Conservation (phyloP, 805 yeast species). For the Sugiyamaella lignohabitans region DNA sequence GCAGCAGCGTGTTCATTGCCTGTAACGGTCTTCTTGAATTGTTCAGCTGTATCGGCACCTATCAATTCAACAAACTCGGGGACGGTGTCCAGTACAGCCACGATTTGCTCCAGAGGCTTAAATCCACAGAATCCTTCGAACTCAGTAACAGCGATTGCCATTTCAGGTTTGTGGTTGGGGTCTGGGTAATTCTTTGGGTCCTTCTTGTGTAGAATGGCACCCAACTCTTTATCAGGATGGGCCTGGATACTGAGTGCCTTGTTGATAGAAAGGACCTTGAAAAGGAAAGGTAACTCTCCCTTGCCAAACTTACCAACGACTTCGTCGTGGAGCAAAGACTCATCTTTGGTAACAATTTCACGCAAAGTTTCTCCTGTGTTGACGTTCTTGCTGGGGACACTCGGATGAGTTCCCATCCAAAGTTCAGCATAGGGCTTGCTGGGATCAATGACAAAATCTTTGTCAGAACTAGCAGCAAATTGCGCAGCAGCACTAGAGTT, state of each 20-base stretch:
- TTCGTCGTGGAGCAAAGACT: slow-evolving; percentile 47
- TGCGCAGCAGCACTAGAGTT: slow-evolving; percentile 80
- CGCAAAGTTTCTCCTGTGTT: slow-evolving; percentile 55
- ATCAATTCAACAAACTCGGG: slow-evolving; percentile 73
- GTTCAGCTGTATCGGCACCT: slow-evolving; percentile 51
- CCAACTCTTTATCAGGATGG: slow-evolving; percentile 84
- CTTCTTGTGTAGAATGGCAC: slow-evolving; percentile 59
- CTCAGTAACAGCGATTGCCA: slow-evolving; percentile 95
- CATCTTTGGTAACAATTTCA: slow-evolving; percentile 52
- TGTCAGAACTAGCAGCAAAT: slow-evolving; percentile 68
- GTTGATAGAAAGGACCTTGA: slow-evolving; percentile 87
- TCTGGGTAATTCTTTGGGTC: slow-evolving; percentile 97
- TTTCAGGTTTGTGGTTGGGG: slow-evolving; percentile 98
- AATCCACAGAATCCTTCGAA: slow-evolving; percentile 99
- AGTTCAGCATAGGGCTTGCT: slow-evolving; percentile 88
- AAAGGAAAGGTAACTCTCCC: slow-evolving; percentile 80
- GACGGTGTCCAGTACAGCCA: slow-evolving; percentile 56
- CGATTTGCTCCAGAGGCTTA: slow-evolving; percentile 78
- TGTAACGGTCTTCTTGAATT: slow-evolving; percentile 35
- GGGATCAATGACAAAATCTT: slow-evolving; percentile 56
- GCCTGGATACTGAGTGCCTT: slow-evolving; percentile 96
- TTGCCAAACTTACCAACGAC: slow-evolving; percentile 64
- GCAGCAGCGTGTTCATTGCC: slow-evolving; percentile 31
- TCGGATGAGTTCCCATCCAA: slow-evolving; percentile 99
- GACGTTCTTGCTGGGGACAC: slow-evolving; percentile 67